These are phyloP conservation scores for Dissophora ornata DNA, from an alignment of 192 early-diverging fungal genomes.

Conservation along the genomic window DNA sequence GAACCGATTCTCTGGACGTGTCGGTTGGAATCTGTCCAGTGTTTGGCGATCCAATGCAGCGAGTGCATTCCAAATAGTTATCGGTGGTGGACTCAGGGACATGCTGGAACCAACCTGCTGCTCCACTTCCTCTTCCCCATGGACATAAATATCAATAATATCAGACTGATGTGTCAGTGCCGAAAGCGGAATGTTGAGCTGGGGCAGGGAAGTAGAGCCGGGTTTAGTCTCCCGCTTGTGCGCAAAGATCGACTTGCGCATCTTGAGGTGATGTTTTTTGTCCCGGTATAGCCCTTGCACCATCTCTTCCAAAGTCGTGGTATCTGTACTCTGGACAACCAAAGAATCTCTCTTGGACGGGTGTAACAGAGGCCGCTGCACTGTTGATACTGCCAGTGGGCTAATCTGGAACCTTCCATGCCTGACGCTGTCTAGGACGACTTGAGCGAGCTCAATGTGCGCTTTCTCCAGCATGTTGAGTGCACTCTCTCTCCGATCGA, in stretches of 20 bases:
- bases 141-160: constrained; percentile 46
- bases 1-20: constrained; percentile 29
- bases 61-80: constrained; percentile 54
- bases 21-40: constrained; percentile 54
- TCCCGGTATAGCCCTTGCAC: constrained; percentile 23
- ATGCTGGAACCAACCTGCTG: constrained; percentile 17
- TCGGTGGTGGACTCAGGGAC: constrained; percentile 17
- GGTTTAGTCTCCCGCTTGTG: constrained; percentile 25
- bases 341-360: constrained; percentile 2
- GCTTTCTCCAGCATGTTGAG: constrained; percentile 61
- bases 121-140: constrained; percentile 10
- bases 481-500: constrained; percentile 54
- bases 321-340: constrained; percentile 15
- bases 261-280: constrained; percentile 31
- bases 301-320: constrained; percentile 17
- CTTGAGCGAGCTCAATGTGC: constrained; percentile 59
- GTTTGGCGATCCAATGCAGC: constrained; percentile 18
- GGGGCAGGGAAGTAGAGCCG: constrained; percentile 1
- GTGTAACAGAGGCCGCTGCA: constrained; percentile 13
- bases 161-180: constrained; percentile 46
- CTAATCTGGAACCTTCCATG: constrained; percentile 18
- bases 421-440: constrained; percentile 38
- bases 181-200: constrained; percentile 41
- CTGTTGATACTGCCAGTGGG: constrained; percentile 1
- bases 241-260: constrained; percentile 48